A percentile compares a stretch with the other conserved stretches of the same genome.
These are phyloP conservation scores for Fraxinus greggii DNA, from an alignment of 305 asterid genomes.

Conservation along the genomic window DNA sequence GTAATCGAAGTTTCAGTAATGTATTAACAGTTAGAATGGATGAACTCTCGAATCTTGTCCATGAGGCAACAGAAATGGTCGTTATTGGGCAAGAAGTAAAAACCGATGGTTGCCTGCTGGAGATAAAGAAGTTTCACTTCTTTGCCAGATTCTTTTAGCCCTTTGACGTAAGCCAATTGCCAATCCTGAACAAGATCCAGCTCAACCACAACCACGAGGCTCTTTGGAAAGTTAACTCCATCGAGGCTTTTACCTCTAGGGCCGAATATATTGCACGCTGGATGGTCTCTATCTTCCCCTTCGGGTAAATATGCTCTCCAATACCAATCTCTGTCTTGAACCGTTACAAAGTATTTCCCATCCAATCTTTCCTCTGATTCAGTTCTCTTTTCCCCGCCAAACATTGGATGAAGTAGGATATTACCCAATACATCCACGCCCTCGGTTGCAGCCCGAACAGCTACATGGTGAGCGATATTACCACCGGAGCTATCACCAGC, in stretches of 20 bases:
- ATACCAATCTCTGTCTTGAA: conserved; percentile 40
- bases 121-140: conserved; percentile 31
- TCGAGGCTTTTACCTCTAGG: conserved; percentile 27
- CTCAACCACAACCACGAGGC: conserved; percentile 37
- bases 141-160: conserved; percentile 27
- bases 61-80: conserved; percentile 31
- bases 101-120: conserved; percentile 35
- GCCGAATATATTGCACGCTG: conserved; percentile 39
- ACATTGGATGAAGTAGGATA: conserved; percentile 32
- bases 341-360: conserved; percentile 31
- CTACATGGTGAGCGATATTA: conserved; percentile 35
- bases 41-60: conserved; percentile 30
- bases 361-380: conserved; percentile 34
- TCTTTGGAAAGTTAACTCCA: conserved; percentile 30
- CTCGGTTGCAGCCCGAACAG: conserved; percentile 24
- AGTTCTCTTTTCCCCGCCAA: conserved; percentile 33
- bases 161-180: conserved; percentile 37
- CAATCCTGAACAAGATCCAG: conserved; percentile 40
- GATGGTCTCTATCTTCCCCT: conserved; percentile 37
- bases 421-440: conserved; percentile 30
- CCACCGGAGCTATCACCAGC: conserved; percentile 40
- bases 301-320: conserved; percentile 41
- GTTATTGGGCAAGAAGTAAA: conserved; percentile 37
- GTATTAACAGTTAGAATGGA: conserved; percentile 24
- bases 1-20: neutral